Conservation (phyloP, 1,284 basidiomycete species). For the Boletus semigastroideus region DNA sequence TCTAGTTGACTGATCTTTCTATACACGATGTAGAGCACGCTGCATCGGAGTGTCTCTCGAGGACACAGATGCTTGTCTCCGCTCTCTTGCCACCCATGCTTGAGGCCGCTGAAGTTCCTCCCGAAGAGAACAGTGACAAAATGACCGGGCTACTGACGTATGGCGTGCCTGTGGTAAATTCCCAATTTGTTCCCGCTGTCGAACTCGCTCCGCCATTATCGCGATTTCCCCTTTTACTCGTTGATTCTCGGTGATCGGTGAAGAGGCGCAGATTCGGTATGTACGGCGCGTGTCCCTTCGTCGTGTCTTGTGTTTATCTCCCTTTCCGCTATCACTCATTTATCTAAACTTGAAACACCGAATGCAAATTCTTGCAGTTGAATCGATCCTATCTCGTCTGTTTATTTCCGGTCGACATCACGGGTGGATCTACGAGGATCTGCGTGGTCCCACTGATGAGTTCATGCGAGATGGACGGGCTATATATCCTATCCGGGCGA, state of each 20-base stretch:
- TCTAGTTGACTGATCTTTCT: constrained; percentile 15
- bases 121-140: constrained; percentile 33
- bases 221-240: constrained; percentile 41
- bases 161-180: constrained; percentile 44
- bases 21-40: constrained; percentile 15
- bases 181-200: constrained; percentile 48
- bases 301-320: constrained; percentile 14
- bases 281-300: constrained; percentile 12
- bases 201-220: constrained; percentile 55
- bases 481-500: constrained; percentile 31
- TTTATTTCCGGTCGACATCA: constrained; percentile 13
- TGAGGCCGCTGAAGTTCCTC: constrained; percentile 14
- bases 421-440: constrained; percentile 21
- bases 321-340: constrained; percentile 26
- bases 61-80: constrained; percentile 50
- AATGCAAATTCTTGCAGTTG: constrained; percentile 15
- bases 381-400: constrained; percentile 13
- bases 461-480: constrained; percentile 1
- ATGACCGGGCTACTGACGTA: constrained; percentile 41
- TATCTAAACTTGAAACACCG: constrained; percentile 30
- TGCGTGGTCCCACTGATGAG: constrained; percentile 9
- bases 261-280: constrained; percentile 13
- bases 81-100: constrained; percentile 39
- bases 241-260: constrained; percentile 26
- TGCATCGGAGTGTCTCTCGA: constrained; percentile 26